A percentile compares a stretch with the other conserved stretches of the same genome.
Evolutionary conservation across 1,284 basidiomycete genomes (phyloP).

Genomic region (Boletus sp.): DNA sequence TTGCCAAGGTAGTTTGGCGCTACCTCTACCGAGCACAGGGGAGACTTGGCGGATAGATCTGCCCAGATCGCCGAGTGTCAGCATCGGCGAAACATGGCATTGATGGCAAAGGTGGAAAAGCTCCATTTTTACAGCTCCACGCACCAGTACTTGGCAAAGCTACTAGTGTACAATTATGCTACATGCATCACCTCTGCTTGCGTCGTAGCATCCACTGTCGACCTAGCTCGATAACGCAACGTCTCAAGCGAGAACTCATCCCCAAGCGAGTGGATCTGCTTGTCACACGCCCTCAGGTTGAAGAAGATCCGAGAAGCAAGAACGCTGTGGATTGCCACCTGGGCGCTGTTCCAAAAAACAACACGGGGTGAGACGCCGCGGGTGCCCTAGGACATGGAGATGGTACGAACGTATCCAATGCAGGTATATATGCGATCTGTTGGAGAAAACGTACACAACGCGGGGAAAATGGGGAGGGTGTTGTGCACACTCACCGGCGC

Average conservation of each 20-base stretch:
- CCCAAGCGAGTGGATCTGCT: neutral
- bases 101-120: too few relatives aligned
- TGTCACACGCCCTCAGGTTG: conserved; percentile 26
- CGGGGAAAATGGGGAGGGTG: neutral
- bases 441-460: neutral
- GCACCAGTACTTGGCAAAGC: neutral
- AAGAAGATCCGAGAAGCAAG: conserved; percentile 31
- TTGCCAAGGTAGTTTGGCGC: too few relatives aligned
- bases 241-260: conserved; percentile 5
- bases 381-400: neutral
- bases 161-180: neutral
- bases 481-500: conserved; percentile 20
- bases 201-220: neutral
- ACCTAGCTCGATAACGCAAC: conserved; percentile 5
- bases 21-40: too few relatives aligned
- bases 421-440: conserved; percentile 21
- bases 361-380: conserved; percentile 9
- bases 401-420: conserved; percentile 28
- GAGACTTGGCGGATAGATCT: too few relatives aligned
- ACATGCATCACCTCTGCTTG: neutral
- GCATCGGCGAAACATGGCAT: neutral
- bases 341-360: conserved; percentile 21
- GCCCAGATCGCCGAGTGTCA: neutral
- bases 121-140: too few relatives aligned
- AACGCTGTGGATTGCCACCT: conserved; percentile 28